Evolutionary conservation across 345 rosid genomes (phyloP).

Genomic region (Hirschfeldia incana): DNA sequence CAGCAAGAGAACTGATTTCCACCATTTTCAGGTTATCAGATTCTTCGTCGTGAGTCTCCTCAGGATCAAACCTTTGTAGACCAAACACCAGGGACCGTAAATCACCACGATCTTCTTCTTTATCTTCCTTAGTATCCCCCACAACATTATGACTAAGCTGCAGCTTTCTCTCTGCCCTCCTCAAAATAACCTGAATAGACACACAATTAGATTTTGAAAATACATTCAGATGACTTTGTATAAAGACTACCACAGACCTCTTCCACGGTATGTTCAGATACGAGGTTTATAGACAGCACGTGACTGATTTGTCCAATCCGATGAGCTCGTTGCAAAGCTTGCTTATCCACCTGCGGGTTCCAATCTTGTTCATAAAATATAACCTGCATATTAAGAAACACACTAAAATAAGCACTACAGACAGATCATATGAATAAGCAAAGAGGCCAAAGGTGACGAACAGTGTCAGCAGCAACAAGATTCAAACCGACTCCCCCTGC

Average conservation of each 20-base stretch:
- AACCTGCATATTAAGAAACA: slow-evolving; percentile 46
- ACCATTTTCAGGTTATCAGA: slow-evolving; percentile 49
- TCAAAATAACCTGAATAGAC: slow-evolving; percentile 65
- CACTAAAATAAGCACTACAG: slow-evolving; percentile 19
- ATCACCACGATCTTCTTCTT: slow-evolving; percentile 58
- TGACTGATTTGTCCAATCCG: slow-evolving; percentile 89
- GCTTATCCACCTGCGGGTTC: slow-evolving; percentile 96
- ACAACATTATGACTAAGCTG: slow-evolving; percentile 76
- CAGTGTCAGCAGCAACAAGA: slow-evolving; percentile 93
- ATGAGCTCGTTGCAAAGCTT: slow-evolving; percentile 91
- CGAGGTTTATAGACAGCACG: slow-evolving; percentile 79
- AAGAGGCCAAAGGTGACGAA: slow-evolving; percentile 37
- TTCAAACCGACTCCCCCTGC: slow-evolving; percentile 97
- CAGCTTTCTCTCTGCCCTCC: slow-evolving; percentile 77
- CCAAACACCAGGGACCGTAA: slow-evolving; percentile 72
- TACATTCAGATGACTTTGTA: neutral
- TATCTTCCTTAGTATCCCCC: slow-evolving; percentile 56
- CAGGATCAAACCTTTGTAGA: slow-evolving; percentile 68
- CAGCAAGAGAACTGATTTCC: slow-evolving; percentile 60
- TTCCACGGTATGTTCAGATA: slow-evolving; percentile 65
- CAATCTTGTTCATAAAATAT: slow-evolving; percentile 94
- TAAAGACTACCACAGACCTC: slow-evolving; percentile 51
- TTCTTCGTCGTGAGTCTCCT: slow-evolving; percentile 41
- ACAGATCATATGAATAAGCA: neutral
- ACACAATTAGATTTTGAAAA: slow-evolving; percentile 6